A percentile compares a stretch with the other conserved stretches of the same genome.
phyloP scores from a whole-genome alignment of 75 land plant species.

The Cryptomeria japonica region DNA sequence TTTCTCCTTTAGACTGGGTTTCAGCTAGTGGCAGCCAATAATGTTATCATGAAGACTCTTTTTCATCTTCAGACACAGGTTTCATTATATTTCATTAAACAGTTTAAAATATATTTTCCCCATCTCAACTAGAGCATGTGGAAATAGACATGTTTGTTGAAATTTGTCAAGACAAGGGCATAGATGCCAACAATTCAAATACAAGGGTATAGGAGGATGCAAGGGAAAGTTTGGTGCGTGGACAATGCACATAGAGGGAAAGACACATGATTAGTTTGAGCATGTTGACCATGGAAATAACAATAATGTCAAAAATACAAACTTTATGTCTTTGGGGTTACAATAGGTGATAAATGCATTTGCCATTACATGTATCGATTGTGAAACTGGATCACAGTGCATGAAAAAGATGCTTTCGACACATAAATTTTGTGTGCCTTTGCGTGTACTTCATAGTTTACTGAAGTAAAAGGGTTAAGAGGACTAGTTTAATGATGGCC shows the following conservation, averaged over 20 bases:
- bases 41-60: neutral
- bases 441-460: neutral
- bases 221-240: neutral
- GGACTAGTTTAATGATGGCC: neutral
- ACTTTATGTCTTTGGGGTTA: neutral
- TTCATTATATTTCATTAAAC: neutral
- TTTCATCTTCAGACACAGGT: neutral
- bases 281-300: neutral
- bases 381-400: neutral
- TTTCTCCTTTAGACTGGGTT: neutral
- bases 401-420: neutral
- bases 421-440: neutral
- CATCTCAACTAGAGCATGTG: neutral
- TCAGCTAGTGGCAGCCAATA: neutral
- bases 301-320: neutral
- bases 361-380: neutral
- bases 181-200: neutral
- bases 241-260: neutral
- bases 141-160: neutral
- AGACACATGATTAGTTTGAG: neutral
- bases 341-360: neutral
- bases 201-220: neutral
- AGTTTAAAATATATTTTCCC: neutral
- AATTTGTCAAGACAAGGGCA: neutral
- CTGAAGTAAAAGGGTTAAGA: neutral